Evolutionary conservation across 805 yeast species (phyloP).

Genomic region (Teunomyces gatunensis): DNA sequence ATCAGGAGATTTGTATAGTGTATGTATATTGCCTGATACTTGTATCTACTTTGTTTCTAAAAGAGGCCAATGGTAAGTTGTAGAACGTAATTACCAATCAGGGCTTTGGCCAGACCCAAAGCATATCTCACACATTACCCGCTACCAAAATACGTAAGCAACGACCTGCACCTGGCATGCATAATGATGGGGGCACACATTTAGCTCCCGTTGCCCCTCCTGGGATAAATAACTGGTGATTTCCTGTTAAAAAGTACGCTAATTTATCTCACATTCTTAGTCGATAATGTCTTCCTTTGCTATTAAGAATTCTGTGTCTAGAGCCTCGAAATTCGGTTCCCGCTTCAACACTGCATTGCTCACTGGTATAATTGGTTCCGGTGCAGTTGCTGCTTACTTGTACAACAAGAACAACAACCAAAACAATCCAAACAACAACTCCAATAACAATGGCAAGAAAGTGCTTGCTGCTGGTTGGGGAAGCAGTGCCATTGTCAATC

Average conservation of each 20-base stretch:
- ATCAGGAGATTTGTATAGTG: too few relatives aligned
- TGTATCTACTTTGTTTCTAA: too few relatives aligned
- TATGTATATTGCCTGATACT: not conserved
- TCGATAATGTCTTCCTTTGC: constrained; percentile 4
- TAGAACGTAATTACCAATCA: not conserved
- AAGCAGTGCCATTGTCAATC: constrained; percentile 20
- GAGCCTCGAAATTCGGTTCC: constrained; percentile 1
- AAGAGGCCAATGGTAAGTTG: not conserved
- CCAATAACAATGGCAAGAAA: constrained; percentile 8
- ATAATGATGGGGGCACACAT: not conserved
- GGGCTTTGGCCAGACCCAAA: not conserved
- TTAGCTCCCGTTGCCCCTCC: not conserved
- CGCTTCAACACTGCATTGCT: constrained; percentile 7
- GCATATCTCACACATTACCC: not conserved
- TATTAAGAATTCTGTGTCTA: constrained; percentile 2
- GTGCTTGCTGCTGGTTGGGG: constrained; percentile 22
- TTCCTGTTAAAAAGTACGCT: not conserved
- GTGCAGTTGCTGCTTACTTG: constrained; percentile 19
- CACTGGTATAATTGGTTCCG: constrained; percentile 24
- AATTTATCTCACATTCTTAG: too few relatives aligned
- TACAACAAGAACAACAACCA: constrained; percentile 12
- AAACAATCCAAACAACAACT: constrained; percentile 7
- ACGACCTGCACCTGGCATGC: not conserved
- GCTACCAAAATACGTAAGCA: not conserved
- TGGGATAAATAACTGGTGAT: not conserved